phyloP scores from a whole-genome alignment of 2,329 filamentous ascomycete species.

The Diaporthe capsici region DNA sequence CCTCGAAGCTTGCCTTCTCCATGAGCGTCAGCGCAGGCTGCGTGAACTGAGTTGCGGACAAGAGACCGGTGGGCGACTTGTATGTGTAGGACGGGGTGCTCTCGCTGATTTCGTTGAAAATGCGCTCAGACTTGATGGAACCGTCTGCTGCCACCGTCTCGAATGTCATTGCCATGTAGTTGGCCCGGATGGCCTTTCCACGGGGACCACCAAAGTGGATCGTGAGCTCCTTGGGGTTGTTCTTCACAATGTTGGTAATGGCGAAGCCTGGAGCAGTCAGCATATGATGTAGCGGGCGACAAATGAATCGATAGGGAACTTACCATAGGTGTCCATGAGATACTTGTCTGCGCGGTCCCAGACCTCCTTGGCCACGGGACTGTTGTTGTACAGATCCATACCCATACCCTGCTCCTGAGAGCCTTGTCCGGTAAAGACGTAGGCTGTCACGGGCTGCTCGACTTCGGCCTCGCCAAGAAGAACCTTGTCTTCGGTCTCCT shows the following conservation, averaged over 20 bases:
- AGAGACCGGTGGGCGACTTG: constrained; percentile 90
- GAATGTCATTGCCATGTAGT: constrained; percentile 99
- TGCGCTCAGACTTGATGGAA: constrained; percentile 96
- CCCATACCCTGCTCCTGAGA: constrained; percentile 99
- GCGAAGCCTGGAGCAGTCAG: constrained; percentile 76
- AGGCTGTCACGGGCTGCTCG: constrained; percentile 95
- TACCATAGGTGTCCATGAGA: constrained; percentile 98
- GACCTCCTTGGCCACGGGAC: constrained; percentile 93
- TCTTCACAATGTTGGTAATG: constrained; percentile 99
- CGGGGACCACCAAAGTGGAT: constrained; percentile 97
- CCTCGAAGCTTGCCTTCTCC: constrained; percentile 99
- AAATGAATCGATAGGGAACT: constrained; percentile 48
- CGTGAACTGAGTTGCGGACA: constrained; percentile 98
- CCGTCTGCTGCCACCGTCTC: constrained; percentile 96
- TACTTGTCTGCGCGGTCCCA: constrained; percentile 99
- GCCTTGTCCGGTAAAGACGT: constrained; percentile 98
- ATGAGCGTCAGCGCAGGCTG: constrained; percentile 97
- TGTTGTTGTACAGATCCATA: constrained; percentile 97
- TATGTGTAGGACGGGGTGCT: constrained; percentile 97
- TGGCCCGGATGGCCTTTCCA: constrained; percentile 96
- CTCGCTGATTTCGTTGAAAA: constrained; percentile 98
- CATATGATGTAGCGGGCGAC: constrained; percentile 8
- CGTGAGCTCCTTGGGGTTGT: constrained; percentile 99
- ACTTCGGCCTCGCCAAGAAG: constrained; percentile 96
- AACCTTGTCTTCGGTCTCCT: constrained; percentile 96